These are phyloP conservation scores for Rhodotorula glutinis DNA, from an alignment of 1,284 basidiomycete genomes.

Conservation along the genomic window DNA sequence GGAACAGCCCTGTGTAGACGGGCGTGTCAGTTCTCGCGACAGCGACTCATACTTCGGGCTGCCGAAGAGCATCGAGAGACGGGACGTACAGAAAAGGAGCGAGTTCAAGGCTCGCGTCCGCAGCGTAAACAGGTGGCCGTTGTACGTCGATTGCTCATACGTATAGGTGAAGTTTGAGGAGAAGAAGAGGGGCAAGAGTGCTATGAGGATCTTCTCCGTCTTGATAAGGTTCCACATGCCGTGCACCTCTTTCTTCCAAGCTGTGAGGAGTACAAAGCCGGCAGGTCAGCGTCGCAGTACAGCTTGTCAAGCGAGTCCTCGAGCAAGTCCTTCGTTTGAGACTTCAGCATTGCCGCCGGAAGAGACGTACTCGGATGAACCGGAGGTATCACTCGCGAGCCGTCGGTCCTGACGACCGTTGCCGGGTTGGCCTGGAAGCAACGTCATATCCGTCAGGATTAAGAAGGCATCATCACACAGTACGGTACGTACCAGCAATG, in stretches of 20 bases:
- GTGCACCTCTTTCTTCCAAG: slow-evolving; percentile 40
- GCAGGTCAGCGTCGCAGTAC: neutral
- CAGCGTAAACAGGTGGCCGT: slow-evolving; percentile 46
- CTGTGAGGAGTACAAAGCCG: neutral
- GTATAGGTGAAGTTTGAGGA: slow-evolving; percentile 43
- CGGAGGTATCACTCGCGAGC: slow-evolving; percentile 38
- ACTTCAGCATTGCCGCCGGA: too few species aligned
- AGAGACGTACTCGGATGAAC: slow-evolving; percentile 34
- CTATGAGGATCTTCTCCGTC: slow-evolving; percentile 37
- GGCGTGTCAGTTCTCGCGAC: too few species aligned
- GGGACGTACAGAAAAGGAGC: slow-evolving; percentile 46
- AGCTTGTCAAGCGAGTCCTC: too few species aligned
- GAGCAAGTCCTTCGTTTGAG: too few species aligned
- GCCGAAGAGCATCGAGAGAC: too few species aligned
- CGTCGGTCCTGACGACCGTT: slow-evolving; percentile 41
- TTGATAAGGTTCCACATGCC: slow-evolving; percentile 37
- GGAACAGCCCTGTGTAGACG: slow-evolving; percentile 36
- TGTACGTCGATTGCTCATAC: slow-evolving; percentile 41
- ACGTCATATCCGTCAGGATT: neutral
- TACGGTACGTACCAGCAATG: slow-evolving; percentile 12
- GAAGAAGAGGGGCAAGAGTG: slow-evolving; percentile 44
- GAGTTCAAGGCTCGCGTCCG: slow-evolving; percentile 48
- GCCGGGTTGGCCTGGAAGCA: slow-evolving; percentile 17
- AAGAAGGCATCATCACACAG: neutral
- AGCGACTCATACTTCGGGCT: too few species aligned